Evolutionary conservation across 2,329 filamentous ascomycete genomes (phyloP), one percentile per base, ranked within the genome.

Genomic region (Remersonia thermophila): DNA sequence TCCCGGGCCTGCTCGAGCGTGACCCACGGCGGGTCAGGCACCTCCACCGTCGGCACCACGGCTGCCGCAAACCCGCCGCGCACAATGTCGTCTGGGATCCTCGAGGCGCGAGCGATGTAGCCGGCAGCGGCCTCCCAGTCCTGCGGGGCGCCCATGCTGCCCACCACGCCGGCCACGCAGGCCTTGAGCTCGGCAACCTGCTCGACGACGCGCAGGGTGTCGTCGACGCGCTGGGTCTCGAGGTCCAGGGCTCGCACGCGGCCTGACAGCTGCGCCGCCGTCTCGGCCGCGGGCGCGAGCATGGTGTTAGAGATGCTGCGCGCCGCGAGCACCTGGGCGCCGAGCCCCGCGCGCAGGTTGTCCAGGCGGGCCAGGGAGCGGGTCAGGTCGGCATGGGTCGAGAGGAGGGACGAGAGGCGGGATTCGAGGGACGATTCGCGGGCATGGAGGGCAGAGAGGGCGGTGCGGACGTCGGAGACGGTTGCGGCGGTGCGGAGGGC

Each of bases 101-200:
- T 77, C 41, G 77, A 77, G 6, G 91, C 87, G 30, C 89, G 75
- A 44, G 82, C 76, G 40, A 98, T 71, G 57, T 96, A 96, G 32
- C 73, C 82, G 2, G 91, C 91, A 3, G 91, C 91, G 3, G 85
- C 91, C 59, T 98, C 91, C 91, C 91, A 98, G 62, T 98, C 91
- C 59, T 98, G 91, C 29, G 91, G 85, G 4, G 87, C 89, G 25
- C 89, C 91, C 91, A 98, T 98, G 41, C 83, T 93, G 13, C 87
- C 91, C 17, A 89, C 79, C 9, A 96, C 87, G 30, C 91, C 91
- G 41, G 95, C 76, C 26, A 96, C 84, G 55, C 91, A 98, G 7
- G 91, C 83, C 62, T 96, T 96, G 46, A 98, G 78, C 66, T 98
- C 91, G 4, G 84, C 83, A 11, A 98, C 89, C 62, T 95, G 87